Conservation (phyloP, 495 filamentous ascomycete genomes). For the Aspergillus olivimuriae region DNA sequence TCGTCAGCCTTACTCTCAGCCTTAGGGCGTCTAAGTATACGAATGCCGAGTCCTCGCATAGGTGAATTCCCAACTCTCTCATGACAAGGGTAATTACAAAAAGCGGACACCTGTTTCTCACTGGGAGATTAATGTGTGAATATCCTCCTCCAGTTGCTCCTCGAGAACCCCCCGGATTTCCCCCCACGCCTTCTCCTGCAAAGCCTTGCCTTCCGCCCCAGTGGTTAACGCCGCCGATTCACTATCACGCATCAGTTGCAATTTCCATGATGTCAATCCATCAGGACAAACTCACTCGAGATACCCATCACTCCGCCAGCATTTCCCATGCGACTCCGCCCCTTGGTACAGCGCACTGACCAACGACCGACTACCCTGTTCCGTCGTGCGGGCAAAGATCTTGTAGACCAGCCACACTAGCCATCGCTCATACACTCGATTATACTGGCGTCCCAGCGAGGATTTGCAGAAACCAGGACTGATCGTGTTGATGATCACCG, state of each 20-base stretch:
- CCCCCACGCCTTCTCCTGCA: constrained; percentile 34
- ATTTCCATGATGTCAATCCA: neutral
- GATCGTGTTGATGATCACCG: constrained; percentile 39
- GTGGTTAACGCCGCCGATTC: constrained; percentile 33
- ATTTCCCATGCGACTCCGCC: constrained; percentile 41
- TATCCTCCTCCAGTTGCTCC: constrained; percentile 19
- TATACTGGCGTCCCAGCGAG: constrained; percentile 34
- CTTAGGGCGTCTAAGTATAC: neutral
- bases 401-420: constrained; percentile 29
- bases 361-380: constrained; percentile 44
- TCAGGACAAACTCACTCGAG: constrained; percentile 29
- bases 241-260: constrained; percentile 16
- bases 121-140: constrained; percentile 10
- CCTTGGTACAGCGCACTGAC: constrained; percentile 46
- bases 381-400: constrained; percentile 41
- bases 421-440: constrained; percentile 31
- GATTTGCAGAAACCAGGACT: constrained; percentile 40
- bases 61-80: too few relatives aligned
- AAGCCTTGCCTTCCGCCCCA: constrained; percentile 25
- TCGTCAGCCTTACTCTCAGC: neutral
- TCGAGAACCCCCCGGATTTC: constrained; percentile 33
- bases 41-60: too few relatives aligned
- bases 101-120: constrained; percentile 1
- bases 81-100: neutral
- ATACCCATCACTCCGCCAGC: constrained; percentile 44